Base-by-base conservation (phyloP, 2,329 filamentous ascomycete genomes). In the Boeremia exigua region DNA sequence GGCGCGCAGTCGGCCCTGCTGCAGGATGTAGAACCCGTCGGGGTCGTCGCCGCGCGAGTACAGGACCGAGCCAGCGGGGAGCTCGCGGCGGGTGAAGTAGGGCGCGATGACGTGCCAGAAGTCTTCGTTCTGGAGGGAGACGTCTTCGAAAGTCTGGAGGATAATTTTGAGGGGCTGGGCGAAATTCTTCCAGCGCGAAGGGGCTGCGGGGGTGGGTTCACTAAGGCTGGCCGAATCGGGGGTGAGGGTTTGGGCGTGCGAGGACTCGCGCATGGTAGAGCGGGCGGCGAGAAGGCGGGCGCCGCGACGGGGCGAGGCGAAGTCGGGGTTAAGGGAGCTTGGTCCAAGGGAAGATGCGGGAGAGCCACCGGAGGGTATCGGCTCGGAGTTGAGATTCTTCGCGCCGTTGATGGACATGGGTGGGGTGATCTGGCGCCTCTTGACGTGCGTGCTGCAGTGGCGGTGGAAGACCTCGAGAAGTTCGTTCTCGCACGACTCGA, bases 401-500 rank as follows among this genome's bases (percentile, higher is more conserved):
- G 61, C 49, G 11, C 49, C 60, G 23, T 63, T 59, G 30, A 76
- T 76, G 4, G 71, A 68, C 58, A 74, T 72, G 0, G 74, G 74
- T 23, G 72, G 71, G 0, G 73, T 74, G 4, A 59, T 63, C 17
- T 68, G 76, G 59, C 62, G 79, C 83, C 80, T 56, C 60, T 65
- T 55, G 3, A 57, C 48, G 12, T 60, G 57, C 6, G 60, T 58
- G 42, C 61, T 69, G 54, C 76, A 69, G 77, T 75, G 72, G 75
- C 74, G 69, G 77, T 79, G 75, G 64, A 85, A 77, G 9, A 84
- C 83, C 58, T 91, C 88, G 64, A 99, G 83, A 6, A 97, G 85
- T 67, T 96, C 91, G 66, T 99, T 99, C 72, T 99, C 95, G 75
- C 94, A 98, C 61, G 88, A 91, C 72, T 99, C 95, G 1, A 99